Evolutionary conservation across 2,329 filamentous ascomycete genomes (phyloP).

Genomic region (Emergomyces africanus): DNA sequence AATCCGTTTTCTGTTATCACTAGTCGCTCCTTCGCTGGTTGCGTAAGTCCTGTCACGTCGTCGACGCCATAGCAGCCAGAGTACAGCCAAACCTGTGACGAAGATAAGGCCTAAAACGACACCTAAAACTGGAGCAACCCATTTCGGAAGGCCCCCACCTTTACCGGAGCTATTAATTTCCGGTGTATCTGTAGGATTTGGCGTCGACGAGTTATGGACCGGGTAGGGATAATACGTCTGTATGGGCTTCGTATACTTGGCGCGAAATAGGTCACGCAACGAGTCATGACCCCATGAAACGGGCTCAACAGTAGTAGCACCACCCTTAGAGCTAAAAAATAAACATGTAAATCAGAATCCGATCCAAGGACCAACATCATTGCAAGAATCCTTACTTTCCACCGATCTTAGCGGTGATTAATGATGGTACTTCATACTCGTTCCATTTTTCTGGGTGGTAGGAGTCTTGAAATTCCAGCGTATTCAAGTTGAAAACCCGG

Average conservation of each 20-base stretch:
- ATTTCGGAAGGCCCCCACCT: constrained; percentile 36
- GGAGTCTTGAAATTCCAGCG: constrained; percentile 18
- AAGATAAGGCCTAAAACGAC: constrained; percentile 49
- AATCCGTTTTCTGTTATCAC: constrained; percentile 38
- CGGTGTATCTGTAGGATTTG: constrained; percentile 13
- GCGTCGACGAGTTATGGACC: neutral
- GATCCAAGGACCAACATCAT: neutral
- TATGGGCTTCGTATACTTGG: constrained; percentile 43
- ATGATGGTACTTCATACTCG: constrained; percentile 19
- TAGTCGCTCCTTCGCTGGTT: constrained; percentile 29
- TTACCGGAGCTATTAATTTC: constrained; percentile 3
- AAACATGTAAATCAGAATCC: constrained; percentile 1
- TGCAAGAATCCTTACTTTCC: constrained; percentile 18
- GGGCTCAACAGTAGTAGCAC: constrained; percentile 18
- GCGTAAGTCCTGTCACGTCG: constrained; percentile 29
- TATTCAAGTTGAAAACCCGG: constrained; percentile 34
- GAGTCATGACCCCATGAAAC: constrained; percentile 35
- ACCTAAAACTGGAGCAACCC: constrained; percentile 50
- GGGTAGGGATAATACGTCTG: constrained; percentile 49
- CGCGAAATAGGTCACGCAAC: constrained; percentile 43
- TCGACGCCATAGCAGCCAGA: constrained; percentile 40
- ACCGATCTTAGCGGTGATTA: constrained; percentile 22
- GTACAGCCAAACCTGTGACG: constrained; percentile 38
- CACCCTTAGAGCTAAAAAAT: constrained; percentile 18
- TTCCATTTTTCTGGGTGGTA: constrained; percentile 21